Evolutionary conservation across 768 basidiomycete species (phyloP), one percentile per base, ranked within the genome.

Genomic region (Hygrophoropsis aurantiaca): DNA sequence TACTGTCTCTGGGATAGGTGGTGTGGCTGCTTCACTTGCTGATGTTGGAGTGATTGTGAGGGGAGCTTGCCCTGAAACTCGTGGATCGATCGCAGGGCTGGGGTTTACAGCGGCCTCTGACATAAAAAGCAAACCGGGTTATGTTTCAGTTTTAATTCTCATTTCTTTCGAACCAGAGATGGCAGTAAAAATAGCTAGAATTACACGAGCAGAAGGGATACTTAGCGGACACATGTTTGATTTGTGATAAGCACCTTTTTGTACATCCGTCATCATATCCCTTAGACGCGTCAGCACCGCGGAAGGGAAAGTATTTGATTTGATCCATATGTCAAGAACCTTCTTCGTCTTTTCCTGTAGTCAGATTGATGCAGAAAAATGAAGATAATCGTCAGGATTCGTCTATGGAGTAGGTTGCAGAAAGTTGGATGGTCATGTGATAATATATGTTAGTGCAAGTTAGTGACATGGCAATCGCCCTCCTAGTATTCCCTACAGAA

Each of bases 271-370:
- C 68, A 90, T 66, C 66, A 85, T 71, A 66, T 82, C 79, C 68
- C 76, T 73, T 65, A 97, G 75, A 56, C 83, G 85, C 52, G 82
- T 73, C 60, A 94, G 72, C 63, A 89, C 81, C 57, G 77, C 64
- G 59, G 83, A 64, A 48, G 93, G 86, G 72, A 99, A 99, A 40
- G 95, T 95, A 68, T 77, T 81, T 49, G 84, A 81, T 68, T 94
- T 95, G 59, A 78, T 79, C 95, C 95, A 99, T 60, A 99, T 97
- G 72, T 97, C 97, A 69, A 95, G 82, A 61, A 99, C 84, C 70
- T 98, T 98, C 77, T 87, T 87, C 38, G 90, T 80, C 74, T 99
- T 99, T 75, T 97, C 95, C 94, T 97, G 76, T 69, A 64, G 49
- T 62, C 51, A 53, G 51, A 69, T 58, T 60, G 60, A 59, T 54